Percentiles rank a stretch among this genome's conserved stretches.
phyloP scores from a whole-genome alignment of 495 filamentous ascomycete genomes.

The Lindgomyces ingoldianus region DNA sequence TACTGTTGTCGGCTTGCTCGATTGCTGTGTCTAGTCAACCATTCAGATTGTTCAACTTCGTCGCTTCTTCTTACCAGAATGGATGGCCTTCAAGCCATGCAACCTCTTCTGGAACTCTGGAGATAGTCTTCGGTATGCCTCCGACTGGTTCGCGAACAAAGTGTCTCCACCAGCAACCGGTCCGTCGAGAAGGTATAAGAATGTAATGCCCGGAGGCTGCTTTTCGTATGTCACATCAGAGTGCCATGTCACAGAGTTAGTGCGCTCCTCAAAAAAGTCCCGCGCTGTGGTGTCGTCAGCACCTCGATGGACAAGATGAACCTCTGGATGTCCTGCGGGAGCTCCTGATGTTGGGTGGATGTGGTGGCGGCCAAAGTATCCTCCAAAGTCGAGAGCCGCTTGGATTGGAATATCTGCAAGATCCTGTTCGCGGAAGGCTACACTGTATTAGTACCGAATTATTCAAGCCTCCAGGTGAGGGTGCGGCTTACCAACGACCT shows the following conservation, averaged over 20 bases:
- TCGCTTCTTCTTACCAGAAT: conserved; percentile 55
- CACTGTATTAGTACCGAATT: background rate
- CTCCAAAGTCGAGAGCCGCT: conserved; percentile 68
- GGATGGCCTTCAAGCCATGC: conserved; percentile 74
- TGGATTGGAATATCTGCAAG: conserved; percentile 73
- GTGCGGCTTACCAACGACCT: conserved; percentile 58
- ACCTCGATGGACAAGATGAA: conserved; percentile 77
- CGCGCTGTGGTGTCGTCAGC: conserved; percentile 61
- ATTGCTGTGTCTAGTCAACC: conserved; percentile 18
- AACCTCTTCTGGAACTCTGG: conserved; percentile 69
- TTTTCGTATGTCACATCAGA: conserved; percentile 80
- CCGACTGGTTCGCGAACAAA: conserved; percentile 68
- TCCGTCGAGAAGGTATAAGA: conserved; percentile 75
- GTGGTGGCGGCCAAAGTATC: conserved; percentile 80
- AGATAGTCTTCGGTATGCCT: conserved; percentile 76
- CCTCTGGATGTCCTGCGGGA: conserved; percentile 68
- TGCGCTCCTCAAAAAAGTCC: conserved; percentile 62
- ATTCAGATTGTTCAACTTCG: background rate
- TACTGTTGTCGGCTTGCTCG: conserved; percentile 60
- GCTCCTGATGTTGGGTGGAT: conserved; percentile 78
- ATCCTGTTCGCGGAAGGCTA: conserved; percentile 76
- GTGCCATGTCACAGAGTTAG: conserved; percentile 75
- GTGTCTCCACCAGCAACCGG: conserved; percentile 81
- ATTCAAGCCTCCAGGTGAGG: background rate
- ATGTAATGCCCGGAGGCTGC: conserved; percentile 84